phyloP scores from a whole-genome alignment of 2,329 filamentous ascomycete species.

The Raffaelea ambrosiae region DNA sequence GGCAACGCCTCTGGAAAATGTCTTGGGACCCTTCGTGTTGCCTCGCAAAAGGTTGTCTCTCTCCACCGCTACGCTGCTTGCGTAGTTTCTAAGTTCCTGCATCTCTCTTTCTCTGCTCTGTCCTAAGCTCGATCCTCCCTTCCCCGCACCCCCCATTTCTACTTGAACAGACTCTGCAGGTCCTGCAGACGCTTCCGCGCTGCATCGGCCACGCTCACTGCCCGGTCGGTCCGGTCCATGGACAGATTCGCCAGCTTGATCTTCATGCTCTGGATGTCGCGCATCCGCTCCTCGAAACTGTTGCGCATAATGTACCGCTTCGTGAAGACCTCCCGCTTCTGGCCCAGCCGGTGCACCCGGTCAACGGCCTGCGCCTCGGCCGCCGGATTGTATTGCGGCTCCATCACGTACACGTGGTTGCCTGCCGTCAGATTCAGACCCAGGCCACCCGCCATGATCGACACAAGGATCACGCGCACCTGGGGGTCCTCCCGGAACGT shows the following conservation, averaged over 20 bases:
- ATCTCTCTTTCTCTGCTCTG: not conserved
- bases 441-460: conserved; percentile 84
- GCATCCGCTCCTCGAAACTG: conserved; percentile 92
- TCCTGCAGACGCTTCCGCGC: conserved; percentile 33
- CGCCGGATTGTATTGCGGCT: conserved; percentile 94
- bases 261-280: conserved; percentile 85
- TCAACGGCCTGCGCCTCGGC: conserved; percentile 92
- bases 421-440: conserved; percentile 85
- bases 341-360: conserved; percentile 82
- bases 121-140: not conserved
- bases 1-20: too few relatives aligned
- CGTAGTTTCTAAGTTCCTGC: not conserved
- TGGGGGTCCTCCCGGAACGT: conserved; percentile 63
- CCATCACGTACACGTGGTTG: conserved; percentile 91
- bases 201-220: conserved; percentile 35
- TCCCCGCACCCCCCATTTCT: not conserved
- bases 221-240: conserved; percentile 18
- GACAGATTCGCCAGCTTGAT: conserved; percentile 73
- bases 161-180: conserved; percentile 45
- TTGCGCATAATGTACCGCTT: conserved; percentile 81
- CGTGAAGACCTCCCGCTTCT: conserved; percentile 81
- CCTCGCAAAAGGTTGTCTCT: too few relatives aligned
- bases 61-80: too few relatives aligned
- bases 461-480: conserved; percentile 78
- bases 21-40: too few relatives aligned